Conservation (phyloP, 2,329 filamentous ascomycete genomes). For the Coniosporium tulheliwenetii region DNA sequence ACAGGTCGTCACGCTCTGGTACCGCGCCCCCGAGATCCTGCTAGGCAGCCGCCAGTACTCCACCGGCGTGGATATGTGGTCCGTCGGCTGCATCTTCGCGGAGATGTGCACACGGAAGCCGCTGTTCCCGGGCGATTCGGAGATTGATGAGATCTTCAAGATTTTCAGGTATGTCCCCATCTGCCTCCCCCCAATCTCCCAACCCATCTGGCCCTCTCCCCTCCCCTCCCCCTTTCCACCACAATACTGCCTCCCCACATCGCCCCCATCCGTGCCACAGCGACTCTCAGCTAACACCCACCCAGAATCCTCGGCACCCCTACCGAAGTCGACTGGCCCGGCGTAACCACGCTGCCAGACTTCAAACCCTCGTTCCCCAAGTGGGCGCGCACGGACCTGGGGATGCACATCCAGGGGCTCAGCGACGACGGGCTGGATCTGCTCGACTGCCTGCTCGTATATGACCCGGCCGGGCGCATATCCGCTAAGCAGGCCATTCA, state of each 20-base stretch:
- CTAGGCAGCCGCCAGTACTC: slow-evolving; percentile 92
- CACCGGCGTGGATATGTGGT: slow-evolving; percentile 99
- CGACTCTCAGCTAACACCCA: not conserved
- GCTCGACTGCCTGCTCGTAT: slow-evolving; percentile 58
- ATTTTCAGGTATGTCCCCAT: slow-evolving; percentile 56
- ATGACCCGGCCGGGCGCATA: slow-evolving; percentile 73
- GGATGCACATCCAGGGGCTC: slow-evolving; percentile 53
- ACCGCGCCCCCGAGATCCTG: slow-evolving; percentile 88
- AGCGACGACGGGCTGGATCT: slow-evolving; percentile 58
- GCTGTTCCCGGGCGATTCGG: slow-evolving; percentile 80
- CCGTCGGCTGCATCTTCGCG: slow-evolving; percentile 97
- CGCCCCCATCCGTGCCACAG: no score
- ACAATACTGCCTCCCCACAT: no score
- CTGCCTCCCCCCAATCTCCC: not conserved
- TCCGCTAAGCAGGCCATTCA: slow-evolving; percentile 77
- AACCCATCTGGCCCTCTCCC: slow-evolving; percentile 3
- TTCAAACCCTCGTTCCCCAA: slow-evolving; percentile 89
- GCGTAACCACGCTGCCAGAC: slow-evolving; percentile 86
- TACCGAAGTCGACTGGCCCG: slow-evolving; percentile 68
- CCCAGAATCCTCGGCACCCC: slow-evolving; percentile 58
- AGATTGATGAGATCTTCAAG: slow-evolving; percentile 91
- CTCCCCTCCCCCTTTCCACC: slow-evolving; percentile 3
- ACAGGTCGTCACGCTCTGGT: slow-evolving; percentile 77
- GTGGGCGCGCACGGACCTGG: slow-evolving; percentile 58
- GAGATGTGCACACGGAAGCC: slow-evolving; percentile 93